phyloP scores from a whole-genome alignment of 2,329 filamentous ascomycete species.

The Aspergillus neotritici region DNA sequence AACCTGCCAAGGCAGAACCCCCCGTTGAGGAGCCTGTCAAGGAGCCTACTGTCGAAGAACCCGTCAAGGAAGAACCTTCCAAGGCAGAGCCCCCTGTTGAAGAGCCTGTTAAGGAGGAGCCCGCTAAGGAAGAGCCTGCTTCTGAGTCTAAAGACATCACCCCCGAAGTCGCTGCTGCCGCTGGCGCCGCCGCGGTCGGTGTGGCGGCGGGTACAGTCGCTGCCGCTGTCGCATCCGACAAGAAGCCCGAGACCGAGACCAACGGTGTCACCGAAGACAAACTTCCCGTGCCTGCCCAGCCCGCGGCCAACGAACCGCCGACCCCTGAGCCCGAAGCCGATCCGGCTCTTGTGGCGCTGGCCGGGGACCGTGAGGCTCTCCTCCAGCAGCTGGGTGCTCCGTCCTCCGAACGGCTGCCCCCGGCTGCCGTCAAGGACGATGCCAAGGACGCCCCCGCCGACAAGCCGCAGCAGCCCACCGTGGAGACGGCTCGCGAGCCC shows the following conservation, averaged over 20 bases:
- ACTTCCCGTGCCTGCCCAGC: slow-evolving; percentile 7
- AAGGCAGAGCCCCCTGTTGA: slow-evolving; percentile 1
- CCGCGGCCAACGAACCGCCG: slow-evolving; percentile 16
- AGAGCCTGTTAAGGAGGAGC: too few species aligned
- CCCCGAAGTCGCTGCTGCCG: slow-evolving; percentile 22
- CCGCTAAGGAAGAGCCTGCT: slow-evolving; percentile 4
- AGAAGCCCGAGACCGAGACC: slow-evolving; percentile 11
- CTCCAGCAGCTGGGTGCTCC: slow-evolving; percentile 28
- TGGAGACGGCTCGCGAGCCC: slow-evolving; percentile 2
- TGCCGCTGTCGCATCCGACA: slow-evolving; percentile 16
- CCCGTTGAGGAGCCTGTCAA: slow-evolving; percentile 7
- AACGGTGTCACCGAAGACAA: slow-evolving; percentile 10
- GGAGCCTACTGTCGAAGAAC: slow-evolving; percentile 2
- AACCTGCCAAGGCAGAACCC: slow-evolving; percentile 1
- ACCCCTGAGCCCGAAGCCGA: slow-evolving; percentile 30
- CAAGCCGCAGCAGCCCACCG: slow-evolving; percentile 8
- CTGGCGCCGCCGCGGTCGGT: slow-evolving; percentile 21
- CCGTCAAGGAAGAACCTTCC: slow-evolving; percentile 2
- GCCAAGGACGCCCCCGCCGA: slow-evolving; percentile 10
- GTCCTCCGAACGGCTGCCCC: slow-evolving; percentile 24
- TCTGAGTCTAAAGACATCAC: slow-evolving; percentile 8
- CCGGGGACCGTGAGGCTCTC: slow-evolving; percentile 29
- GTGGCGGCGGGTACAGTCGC: slow-evolving; percentile 21
- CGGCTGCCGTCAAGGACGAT: slow-evolving; percentile 56
- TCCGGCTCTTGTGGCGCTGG: slow-evolving; percentile 26